Percentiles rank a stretch among this genome's conserved stretches.
These are phyloP conservation scores for Babesia ovata DNA, from an alignment of 169 alveolate species.

Conservation along the genomic window DNA sequence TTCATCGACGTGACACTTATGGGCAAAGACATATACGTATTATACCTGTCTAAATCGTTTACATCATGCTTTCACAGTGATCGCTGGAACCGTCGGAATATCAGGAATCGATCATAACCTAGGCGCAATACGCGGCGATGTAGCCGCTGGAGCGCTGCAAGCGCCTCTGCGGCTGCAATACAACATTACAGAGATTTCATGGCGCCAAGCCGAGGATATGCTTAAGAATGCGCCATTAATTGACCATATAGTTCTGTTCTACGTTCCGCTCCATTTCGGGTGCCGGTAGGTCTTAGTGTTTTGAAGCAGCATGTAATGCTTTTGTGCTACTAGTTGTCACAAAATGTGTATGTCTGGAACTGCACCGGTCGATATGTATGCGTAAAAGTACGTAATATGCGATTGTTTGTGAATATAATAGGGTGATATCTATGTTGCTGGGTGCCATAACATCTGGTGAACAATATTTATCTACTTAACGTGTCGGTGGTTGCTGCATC, in stretches of 20 bases:
- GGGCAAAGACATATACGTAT: neutral
- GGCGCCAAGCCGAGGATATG: slow-evolving; percentile 7
- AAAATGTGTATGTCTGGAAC: no score
- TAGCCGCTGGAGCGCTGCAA: neutral
- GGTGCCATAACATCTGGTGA: no score
- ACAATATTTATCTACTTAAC: no score
- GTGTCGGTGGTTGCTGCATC: no score
- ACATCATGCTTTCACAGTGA: no score
- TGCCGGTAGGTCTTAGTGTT: slow-evolving; percentile 31
- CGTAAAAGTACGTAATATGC: no score
- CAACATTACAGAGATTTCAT: slow-evolving; percentile 21
- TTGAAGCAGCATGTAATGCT: no score
- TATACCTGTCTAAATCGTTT: neutral
- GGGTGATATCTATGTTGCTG: no score
- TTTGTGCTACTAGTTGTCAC: no score
- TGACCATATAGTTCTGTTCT: slow-evolving; percentile 52
- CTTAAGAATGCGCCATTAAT: slow-evolving; percentile 17
- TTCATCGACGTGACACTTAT: neutral
- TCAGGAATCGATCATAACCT: neutral
- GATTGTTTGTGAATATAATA: no score
- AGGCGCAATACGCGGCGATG: neutral
- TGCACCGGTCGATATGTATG: no score
- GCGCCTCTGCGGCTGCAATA: slow-evolving; percentile 4
- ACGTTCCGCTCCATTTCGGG: slow-evolving; percentile 20
- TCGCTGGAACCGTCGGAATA: no score